A percentile compares a stretch with the other conserved stretches of the same genome.
These are phyloP conservation scores for Neospora caninum DNA, from an alignment of 169 alveolate species.

Conservation along the genomic window DNA sequence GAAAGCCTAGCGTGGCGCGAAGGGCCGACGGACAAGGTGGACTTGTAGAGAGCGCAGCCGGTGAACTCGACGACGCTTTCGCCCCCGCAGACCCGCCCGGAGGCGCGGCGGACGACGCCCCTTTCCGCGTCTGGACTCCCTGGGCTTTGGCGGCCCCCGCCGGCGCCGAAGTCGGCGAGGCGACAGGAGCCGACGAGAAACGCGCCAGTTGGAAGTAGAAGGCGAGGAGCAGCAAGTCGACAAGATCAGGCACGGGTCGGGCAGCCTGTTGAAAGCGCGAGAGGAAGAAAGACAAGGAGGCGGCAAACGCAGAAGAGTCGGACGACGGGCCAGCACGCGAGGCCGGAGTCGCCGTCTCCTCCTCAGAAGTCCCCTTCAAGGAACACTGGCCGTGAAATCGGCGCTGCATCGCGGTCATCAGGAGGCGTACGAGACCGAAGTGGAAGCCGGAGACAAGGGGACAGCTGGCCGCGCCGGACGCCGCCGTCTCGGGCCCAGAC, in stretches of 20 bases:
- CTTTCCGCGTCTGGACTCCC: too few species aligned
- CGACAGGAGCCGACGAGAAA: not conserved
- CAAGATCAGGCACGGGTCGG: not conserved
- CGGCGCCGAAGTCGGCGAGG: not conserved
- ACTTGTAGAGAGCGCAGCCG: too few species aligned
- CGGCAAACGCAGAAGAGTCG: not conserved
- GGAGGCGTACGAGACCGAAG: conserved; percentile 10
- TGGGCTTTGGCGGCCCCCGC: too few species aligned
- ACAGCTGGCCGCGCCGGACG: not conserved
- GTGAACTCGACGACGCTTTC: too few species aligned
- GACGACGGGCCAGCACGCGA: not conserved
- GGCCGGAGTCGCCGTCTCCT: not conserved
- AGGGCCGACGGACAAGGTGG: conserved; percentile 8
- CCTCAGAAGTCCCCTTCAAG: not conserved
- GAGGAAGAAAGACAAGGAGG: conserved; percentile 11
- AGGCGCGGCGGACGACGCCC: too few species aligned
- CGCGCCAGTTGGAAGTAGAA: conserved; percentile 18
- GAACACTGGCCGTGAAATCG: not conserved
- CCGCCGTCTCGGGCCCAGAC: not conserved
- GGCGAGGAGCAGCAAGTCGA: conserved; percentile 19
- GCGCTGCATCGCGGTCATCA: not conserved
- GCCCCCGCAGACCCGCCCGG: too few species aligned
- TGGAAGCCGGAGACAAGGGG: not conserved
- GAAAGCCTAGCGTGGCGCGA: not conserved
- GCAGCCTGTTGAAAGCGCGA: not conserved